Evolutionary conservation across 768 basidiomycete species (phyloP), one percentile per base, ranked within the genome.

Genomic region (Lactarius evosmus): DNA sequence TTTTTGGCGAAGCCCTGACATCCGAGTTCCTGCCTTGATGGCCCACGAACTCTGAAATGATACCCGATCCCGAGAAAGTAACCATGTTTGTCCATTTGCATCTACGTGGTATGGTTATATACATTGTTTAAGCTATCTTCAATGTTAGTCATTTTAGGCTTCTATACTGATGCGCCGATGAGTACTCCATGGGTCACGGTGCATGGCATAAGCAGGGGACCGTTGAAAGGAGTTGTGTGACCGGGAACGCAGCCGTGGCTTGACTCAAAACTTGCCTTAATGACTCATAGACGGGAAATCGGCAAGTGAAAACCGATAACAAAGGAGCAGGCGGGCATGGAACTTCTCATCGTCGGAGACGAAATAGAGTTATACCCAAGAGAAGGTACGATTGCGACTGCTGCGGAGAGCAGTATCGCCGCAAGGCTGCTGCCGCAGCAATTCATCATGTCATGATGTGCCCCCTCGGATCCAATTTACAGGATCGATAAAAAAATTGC

Each of bases 391-490:
- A 49, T 29, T 19, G 30, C 30, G 30, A 53, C 52, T 53, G 52
- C 52, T 53, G 52, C 63, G 63, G 63, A 64, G 30, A 46, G 17
- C 12, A 27, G 25, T 25, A 49, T 49, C 12, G 22, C 46, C 46
- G 46, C 46, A 49, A 49, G 46, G 22, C 22, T 25, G 44, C 25
- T 49, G 25, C 46, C 46, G 46, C 46, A 49, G 46, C 46, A 49
- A 22, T 49, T 17, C 57, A 50, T 41, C 57, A 59, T 50, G 32
- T 52, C 3, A n/a, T n/a, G n/a, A n/a, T n/a, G n/a, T 53, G 33
- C 57, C 41, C 29, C 36, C 25, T 49, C 34, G 40, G 58, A 59
- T 63, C 62, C 62, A 63, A 49, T 17, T 50, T 59, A n/a, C 58
- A 40, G 62, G 62, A 25, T 33, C 57, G 34, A 7, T 36, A 22